Evolutionary conservation across 768 basidiomycete species (phyloP).

Genomic region (Naganishia antarctica): DNA sequence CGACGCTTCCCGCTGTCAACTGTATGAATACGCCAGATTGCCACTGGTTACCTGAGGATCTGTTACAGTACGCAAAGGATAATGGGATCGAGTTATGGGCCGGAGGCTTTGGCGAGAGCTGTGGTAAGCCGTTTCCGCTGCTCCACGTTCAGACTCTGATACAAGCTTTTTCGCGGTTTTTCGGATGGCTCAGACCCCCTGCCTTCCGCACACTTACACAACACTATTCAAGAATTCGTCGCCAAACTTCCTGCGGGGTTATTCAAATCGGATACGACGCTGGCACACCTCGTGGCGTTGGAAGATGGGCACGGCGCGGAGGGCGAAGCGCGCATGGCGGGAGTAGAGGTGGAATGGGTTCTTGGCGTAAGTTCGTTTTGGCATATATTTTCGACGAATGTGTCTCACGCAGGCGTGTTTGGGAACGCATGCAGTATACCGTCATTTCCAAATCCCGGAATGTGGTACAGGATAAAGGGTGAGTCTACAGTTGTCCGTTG

Average conservation of each 20-base stretch:
- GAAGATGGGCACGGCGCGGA: slow-evolving; percentile 25
- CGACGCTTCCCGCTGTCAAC: slow-evolving; percentile 32
- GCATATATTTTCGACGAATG: not conserved
- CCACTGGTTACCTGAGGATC: slow-evolving; percentile 43
- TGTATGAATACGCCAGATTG: slow-evolving; percentile 48
- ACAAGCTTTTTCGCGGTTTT: too few relatives aligned
- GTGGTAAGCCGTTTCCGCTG: slow-evolving; percentile 34
- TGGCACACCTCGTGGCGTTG: slow-evolving; percentile 32
- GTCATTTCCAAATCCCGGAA: slow-evolving; percentile 43
- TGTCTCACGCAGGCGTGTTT: not conserved
- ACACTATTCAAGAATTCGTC: slow-evolving; percentile 43
- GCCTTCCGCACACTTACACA: slow-evolving; percentile 43
- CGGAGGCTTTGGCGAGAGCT: slow-evolving; percentile 46
- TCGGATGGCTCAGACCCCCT: slow-evolving; percentile 47
- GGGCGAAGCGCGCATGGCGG: slow-evolving; percentile 13
- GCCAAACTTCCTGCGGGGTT: slow-evolving; percentile 21
- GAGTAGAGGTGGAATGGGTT: slow-evolving; percentile 43
- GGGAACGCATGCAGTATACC: slow-evolving; percentile 35
- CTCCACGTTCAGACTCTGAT: too few relatives aligned
- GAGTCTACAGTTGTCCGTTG: slow-evolving; percentile 28
- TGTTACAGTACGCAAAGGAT: slow-evolving; percentile 38
- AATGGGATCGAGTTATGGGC: slow-evolving; percentile 45
- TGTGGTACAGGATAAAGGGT: slow-evolving; percentile 47
- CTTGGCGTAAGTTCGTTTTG: slow-evolving; percentile 38
- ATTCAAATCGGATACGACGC: not conserved